Conservation (phyloP, 2,329 filamentous ascomycete genomes). For the Alternaria panax region DNA sequence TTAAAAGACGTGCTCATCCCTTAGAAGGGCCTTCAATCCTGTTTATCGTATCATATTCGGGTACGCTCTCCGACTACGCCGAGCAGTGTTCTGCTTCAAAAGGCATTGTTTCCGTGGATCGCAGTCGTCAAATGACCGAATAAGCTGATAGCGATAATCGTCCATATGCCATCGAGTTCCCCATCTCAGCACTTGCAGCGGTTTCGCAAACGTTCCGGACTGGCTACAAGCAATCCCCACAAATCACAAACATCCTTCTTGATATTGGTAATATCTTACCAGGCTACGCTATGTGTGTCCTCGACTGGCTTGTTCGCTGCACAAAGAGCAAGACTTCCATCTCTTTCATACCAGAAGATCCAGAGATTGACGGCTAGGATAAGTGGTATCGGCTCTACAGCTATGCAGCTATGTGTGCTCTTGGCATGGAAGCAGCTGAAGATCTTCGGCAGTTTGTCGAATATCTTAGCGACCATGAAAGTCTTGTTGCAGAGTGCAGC, state of each 20-base stretch:
- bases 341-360: slow-evolving; percentile 4
- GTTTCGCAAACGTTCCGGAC: slow-evolving; percentile 5
- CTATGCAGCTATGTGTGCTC: slow-evolving; percentile 11
- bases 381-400: slow-evolving; percentile 18
- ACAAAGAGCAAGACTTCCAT: slow-evolving; percentile 1
- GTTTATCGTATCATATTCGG: slow-evolving; percentile 3
- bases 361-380: slow-evolving; percentile 9
- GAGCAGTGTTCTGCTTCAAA: slow-evolving; percentile 8
- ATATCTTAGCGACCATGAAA: background rate
- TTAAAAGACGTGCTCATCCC: background rate
- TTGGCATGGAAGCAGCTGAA: slow-evolving; percentile 12
- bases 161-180: slow-evolving; percentile 12
- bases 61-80: background rate
- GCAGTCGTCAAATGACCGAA: slow-evolving; percentile 12
- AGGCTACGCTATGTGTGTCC: slow-evolving; percentile 12
- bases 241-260: background rate
- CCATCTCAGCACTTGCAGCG: slow-evolving; percentile 2
- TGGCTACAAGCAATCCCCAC: background rate
- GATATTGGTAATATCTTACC: slow-evolving; percentile 9
- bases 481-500: background rate
- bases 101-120: slow-evolving; percentile 6
- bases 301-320: slow-evolving; percentile 11
- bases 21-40: slow-evolving; percentile 4
- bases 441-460: slow-evolving; percentile 5
- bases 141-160: slow-evolving; percentile 1